phyloP scores from a whole-genome alignment of 2,329 filamentous ascomycete species.

The Parastagonospora avenae region DNA sequence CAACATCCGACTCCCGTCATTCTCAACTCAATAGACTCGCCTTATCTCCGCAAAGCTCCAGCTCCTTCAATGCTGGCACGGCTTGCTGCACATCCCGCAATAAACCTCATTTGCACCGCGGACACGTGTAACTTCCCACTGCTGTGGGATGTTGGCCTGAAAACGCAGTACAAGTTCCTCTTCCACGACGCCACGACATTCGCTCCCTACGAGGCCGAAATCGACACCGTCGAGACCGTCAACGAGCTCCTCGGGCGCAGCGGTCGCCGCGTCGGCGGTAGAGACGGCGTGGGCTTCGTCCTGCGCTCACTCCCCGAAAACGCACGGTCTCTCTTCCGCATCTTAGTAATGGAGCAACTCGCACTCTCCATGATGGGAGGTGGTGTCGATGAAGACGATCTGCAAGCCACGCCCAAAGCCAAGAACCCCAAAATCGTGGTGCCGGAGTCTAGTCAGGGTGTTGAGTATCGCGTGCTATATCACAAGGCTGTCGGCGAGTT shows the following conservation, averaged over 20 bases:
- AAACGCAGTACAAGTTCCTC: slow-evolving; percentile 80
- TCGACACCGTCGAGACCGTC: slow-evolving; percentile 88
- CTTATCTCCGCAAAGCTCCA: slow-evolving; percentile 71
- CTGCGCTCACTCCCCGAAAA: slow-evolving; percentile 90
- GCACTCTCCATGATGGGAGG: slow-evolving; percentile 63
- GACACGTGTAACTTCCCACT: slow-evolving; percentile 88
- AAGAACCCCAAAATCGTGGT: slow-evolving; percentile 32
- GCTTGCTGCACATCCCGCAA: slow-evolving; percentile 72
- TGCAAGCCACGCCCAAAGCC: slow-evolving; percentile 19
- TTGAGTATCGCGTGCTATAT: slow-evolving; percentile 91
- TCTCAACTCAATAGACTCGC: slow-evolving; percentile 85
- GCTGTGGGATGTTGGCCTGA: slow-evolving; percentile 87
- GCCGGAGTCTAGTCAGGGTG: slow-evolving; percentile 58
- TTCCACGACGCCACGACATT: slow-evolving; percentile 98
- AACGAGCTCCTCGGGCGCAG: slow-evolving; percentile 84
- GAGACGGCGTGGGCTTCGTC: slow-evolving; percentile 91
- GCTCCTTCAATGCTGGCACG: slow-evolving; percentile 76
- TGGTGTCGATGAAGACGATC: slow-evolving; percentile 26
- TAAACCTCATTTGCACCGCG: slow-evolving; percentile 78
- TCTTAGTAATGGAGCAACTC: slow-evolving; percentile 84
- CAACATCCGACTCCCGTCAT: slow-evolving; percentile 65
- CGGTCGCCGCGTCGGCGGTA: slow-evolving; percentile 78
- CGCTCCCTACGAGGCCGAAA: slow-evolving; percentile 71
- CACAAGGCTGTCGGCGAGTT: slow-evolving; percentile 97
- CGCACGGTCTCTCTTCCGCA: slow-evolving; percentile 81